A percentile compares a stretch with the other conserved stretches of the same genome.
Conservation (phyloP, 495 filamentous ascomycete species). For the Penicillium riverlandense region DNA sequence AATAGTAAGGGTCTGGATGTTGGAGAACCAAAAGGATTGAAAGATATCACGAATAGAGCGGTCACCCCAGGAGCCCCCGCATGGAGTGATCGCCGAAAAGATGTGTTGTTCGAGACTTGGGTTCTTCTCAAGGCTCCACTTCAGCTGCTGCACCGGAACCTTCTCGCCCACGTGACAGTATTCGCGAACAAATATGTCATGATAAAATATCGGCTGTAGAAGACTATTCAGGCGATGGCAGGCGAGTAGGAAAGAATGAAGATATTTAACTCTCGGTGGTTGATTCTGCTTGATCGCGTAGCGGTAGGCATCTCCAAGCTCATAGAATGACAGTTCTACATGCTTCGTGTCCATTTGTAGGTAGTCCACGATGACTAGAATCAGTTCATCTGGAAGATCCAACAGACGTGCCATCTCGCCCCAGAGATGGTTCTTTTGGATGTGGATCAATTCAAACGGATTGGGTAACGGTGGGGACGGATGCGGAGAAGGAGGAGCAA, state of each 20-base stretch:
- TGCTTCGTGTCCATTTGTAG: not conserved
- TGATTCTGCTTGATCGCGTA: not conserved
- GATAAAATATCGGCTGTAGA: not conserved
- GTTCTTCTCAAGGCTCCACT: not conserved
- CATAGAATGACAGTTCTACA: not conserved
- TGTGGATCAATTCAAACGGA: too few species aligned
- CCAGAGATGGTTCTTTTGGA: not conserved
- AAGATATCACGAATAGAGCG: not conserved
- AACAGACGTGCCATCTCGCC: not conserved
- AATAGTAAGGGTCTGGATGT: slow-evolving; percentile 3
- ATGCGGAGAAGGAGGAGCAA: too few species aligned
- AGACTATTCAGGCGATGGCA: not conserved
- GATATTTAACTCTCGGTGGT: not conserved
- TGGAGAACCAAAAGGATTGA: not conserved
- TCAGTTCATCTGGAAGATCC: not conserved
- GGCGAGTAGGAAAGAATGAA: not conserved
- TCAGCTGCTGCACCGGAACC: not conserved
- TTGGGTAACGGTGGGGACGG: too few species aligned
- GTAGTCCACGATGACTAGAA: not conserved
- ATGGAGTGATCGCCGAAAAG: slow-evolving; percentile 1
- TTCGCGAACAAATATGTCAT: not conserved
- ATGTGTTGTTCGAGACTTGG: slow-evolving; percentile 1
- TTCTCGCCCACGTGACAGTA: not conserved
- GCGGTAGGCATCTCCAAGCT: not conserved
- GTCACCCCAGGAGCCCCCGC: not conserved